phyloP scores from a whole-genome alignment of 2,329 filamentous ascomycete species.

The Clonostachys rhizophaga region DNA sequence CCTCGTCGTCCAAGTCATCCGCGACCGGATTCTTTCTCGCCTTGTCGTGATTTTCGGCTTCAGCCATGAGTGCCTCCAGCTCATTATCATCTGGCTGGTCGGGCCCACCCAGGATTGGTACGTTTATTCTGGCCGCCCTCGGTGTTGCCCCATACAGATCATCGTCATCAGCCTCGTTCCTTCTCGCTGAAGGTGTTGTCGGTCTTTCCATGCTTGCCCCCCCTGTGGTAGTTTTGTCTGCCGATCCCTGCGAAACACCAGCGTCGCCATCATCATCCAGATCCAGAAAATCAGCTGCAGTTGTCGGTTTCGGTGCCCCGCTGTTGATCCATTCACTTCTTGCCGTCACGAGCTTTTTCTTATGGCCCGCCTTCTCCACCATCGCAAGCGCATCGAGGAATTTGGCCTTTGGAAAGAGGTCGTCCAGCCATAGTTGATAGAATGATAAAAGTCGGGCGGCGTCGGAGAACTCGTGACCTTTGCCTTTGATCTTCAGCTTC shows the following conservation, averaged over 20 bases:
- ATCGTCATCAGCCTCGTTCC: conserved; percentile 31
- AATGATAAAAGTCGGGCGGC: conserved; percentile 76
- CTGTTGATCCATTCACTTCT: conserved; percentile 83
- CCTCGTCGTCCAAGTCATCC: conserved; percentile 41
- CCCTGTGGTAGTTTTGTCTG: neutral
- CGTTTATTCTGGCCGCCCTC: conserved; percentile 9
- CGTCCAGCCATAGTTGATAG: conserved; percentile 96
- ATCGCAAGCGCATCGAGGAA: conserved; percentile 86
- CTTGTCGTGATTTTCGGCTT: conserved; percentile 26
- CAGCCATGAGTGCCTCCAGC: conserved; percentile 49
- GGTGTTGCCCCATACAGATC: conserved; percentile 55
- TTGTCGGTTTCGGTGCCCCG: conserved; percentile 46
- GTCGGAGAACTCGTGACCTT: conserved; percentile 92
- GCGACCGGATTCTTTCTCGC: neutral
- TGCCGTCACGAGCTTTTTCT: conserved; percentile 69
- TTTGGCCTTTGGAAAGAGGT: conserved; percentile 89
- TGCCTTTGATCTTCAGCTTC: conserved; percentile 79
- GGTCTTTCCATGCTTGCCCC: neutral
- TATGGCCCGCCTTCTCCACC: conserved; percentile 91
- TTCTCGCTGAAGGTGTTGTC: conserved; percentile 18
- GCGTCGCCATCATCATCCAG: conserved; percentile 10
- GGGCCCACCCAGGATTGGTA: conserved; percentile 9
- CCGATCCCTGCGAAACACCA: neutral
- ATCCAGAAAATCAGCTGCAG: conserved; percentile 16
- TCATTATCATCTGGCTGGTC: conserved; percentile 38